Evolutionary conservation across 1,284 basidiomycete species (phyloP).

Genomic region (Sporisorium reilianum): DNA sequence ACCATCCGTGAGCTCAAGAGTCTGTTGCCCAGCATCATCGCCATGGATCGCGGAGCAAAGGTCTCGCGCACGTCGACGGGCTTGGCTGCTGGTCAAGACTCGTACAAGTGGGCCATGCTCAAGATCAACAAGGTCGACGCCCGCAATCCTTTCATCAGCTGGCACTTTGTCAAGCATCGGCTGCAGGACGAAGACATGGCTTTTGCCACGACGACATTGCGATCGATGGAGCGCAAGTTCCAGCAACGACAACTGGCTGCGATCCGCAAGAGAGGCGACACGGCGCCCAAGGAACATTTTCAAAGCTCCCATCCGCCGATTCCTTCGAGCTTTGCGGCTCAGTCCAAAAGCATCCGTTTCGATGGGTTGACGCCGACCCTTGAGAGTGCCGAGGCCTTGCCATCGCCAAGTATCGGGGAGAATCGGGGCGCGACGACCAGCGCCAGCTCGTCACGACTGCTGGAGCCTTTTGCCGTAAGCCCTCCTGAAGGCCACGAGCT

Average conservation of each 20-base stretch:
- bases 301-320: constrained; percentile 20
- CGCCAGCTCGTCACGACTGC: constrained; percentile 4
- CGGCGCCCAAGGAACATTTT: background rate
- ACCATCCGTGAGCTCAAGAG: constrained; percentile 60
- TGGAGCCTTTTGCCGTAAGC: constrained; percentile 23
- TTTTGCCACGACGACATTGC: constrained; percentile 48
- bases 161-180: constrained; percentile 57
- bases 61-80: constrained; percentile 17
- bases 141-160: constrained; percentile 64
- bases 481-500: constrained; percentile 44
- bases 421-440: background rate
- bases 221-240: constrained; percentile 55
- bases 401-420: background rate
- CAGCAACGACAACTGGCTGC: constrained; percentile 35
- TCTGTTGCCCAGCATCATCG: constrained; percentile 56
- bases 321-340: constrained; percentile 25
- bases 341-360: constrained; percentile 23
- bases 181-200: constrained; percentile 61
- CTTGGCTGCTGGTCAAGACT: constrained; percentile 33
- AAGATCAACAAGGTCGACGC: constrained; percentile 57
- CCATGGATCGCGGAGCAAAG: constrained; percentile 46
- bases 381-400: background rate
- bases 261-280: constrained; percentile 7
- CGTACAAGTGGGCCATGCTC: constrained; percentile 46
- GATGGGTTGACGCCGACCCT: constrained; percentile 7